Percentiles rank a stretch among this genome's conserved stretches.
Evolutionary conservation across 192 early-diverging fungal species (phyloP).

Genomic region (Chytriomyces hyalinus): DNA sequence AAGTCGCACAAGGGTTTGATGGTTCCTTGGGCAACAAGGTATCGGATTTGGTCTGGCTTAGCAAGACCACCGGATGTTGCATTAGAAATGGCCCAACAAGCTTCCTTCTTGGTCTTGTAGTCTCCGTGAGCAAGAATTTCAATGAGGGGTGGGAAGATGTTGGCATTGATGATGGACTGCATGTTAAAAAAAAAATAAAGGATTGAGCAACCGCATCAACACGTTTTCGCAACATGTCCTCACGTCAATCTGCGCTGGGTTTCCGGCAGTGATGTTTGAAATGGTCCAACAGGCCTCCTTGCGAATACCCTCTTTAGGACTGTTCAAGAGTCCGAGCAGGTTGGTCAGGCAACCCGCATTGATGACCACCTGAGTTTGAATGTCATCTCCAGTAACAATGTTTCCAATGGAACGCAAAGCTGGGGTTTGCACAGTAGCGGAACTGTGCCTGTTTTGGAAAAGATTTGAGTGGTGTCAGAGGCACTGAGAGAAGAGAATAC

Average conservation of each 20-base stretch:
- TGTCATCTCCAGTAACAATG: slow-evolving; percentile 98
- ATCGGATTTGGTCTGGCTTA: slow-evolving; percentile 90
- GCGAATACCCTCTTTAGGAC: slow-evolving; percentile 92
- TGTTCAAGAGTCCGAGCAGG: slow-evolving; percentile 80
- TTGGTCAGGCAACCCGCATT: slow-evolving; percentile 86
- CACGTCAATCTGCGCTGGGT: slow-evolving; percentile 82
- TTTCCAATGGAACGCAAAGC: slow-evolving; percentile 97
- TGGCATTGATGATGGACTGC: slow-evolving; percentile 92
- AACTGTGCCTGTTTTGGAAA: slow-evolving; percentile 72
- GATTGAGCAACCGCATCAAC: too few species aligned
- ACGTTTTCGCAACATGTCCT: too few species aligned
- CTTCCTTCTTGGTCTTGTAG: slow-evolving; percentile 99
- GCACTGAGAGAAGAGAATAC: too few species aligned
- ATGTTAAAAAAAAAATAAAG: neutral
- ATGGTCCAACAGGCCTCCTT: slow-evolving; percentile 99
- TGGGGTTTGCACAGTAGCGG: slow-evolving; percentile 92
- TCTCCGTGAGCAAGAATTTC: slow-evolving; percentile 85
- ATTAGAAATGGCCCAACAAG: slow-evolving; percentile 99
- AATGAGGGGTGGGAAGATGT: slow-evolving; percentile 90
- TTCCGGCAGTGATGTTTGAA: slow-evolving; percentile 98
- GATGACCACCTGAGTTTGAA: slow-evolving; percentile 94
- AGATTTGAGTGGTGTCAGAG: too few species aligned
- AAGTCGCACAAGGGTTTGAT: slow-evolving; percentile 97
- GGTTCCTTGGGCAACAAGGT: slow-evolving; percentile 88
- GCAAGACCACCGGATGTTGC: slow-evolving; percentile 90